Conservation (phyloP, 2,329 filamentous ascomycete species). For the Penicillium sp. region DNA sequence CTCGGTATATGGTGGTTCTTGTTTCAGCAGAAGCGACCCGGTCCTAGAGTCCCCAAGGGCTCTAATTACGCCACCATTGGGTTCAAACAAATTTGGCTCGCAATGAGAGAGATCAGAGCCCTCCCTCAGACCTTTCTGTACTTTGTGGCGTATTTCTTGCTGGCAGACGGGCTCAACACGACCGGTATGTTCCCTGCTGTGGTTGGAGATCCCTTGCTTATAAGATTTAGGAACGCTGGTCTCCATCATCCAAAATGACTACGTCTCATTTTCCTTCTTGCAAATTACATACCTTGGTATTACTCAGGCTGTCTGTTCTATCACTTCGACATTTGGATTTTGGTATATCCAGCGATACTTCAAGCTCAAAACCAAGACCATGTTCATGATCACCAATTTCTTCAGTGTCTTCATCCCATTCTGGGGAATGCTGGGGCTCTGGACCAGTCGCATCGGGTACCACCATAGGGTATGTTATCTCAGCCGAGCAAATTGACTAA, state of each 20-base stretch:
- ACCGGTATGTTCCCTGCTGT: conserved; percentile 26
- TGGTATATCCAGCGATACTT: conserved; percentile 47
- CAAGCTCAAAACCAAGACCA: conserved; percentile 41
- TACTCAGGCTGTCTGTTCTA: conserved; percentile 40
- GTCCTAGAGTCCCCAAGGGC: conserved; percentile 40
- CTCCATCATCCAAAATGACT: conserved; percentile 43
- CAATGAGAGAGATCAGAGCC: conserved; percentile 37
- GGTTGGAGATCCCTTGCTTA: not conserved
- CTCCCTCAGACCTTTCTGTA: conserved; percentile 45
- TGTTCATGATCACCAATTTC: conserved; percentile 45
- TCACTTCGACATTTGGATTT: conserved; percentile 42
- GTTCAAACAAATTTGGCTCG: conserved; percentile 44
- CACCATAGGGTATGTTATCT: conserved; percentile 33
- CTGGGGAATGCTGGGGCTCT: conserved; percentile 45
- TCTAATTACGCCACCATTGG: conserved; percentile 43
- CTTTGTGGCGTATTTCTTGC: conserved; percentile 44
- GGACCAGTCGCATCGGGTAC: conserved; percentile 41
- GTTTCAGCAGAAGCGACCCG: conserved; percentile 43
- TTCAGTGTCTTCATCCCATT: conserved; percentile 44
- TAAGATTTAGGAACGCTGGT: conserved; percentile 32
- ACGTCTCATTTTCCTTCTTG: conserved; percentile 43
- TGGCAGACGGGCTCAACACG: conserved; percentile 45
- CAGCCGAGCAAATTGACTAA: not conserved
- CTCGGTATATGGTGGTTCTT: conserved; percentile 47
- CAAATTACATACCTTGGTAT: conserved; percentile 45